Conservation (phyloP, 495 filamentous ascomycete genomes). For the Tuber aestivum region DNA sequence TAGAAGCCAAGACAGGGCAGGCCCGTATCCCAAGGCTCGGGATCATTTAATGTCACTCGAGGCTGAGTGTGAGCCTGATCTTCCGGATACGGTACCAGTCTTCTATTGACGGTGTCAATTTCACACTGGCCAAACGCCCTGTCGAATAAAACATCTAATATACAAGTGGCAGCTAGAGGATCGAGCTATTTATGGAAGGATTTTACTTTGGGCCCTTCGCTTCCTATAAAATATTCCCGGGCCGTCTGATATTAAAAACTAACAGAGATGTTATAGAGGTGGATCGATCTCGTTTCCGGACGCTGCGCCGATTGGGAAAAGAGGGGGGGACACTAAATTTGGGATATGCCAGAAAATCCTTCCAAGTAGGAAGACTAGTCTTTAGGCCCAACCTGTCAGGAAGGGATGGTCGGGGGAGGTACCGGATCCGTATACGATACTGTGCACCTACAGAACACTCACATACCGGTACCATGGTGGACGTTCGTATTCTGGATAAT, state of each 20-base stretch:
- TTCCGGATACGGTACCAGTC: background rate
- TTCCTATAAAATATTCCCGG: background rate
- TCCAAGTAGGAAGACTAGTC: background rate
- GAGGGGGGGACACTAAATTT: background rate
- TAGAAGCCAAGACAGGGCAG: background rate
- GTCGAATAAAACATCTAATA: background rate
- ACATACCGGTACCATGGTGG: background rate
- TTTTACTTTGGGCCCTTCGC: background rate
- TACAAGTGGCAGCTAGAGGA: background rate
- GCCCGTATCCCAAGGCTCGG: background rate
- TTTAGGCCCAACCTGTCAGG: background rate
- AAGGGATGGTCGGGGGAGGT: background rate
- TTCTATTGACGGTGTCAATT: background rate
- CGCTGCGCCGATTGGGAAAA: background rate
- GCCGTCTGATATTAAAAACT: background rate
- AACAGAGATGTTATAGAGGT: no score
- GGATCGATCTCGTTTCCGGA: background rate
- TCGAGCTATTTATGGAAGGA: background rate
- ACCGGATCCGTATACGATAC: background rate
- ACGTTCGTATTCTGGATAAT: background rate
- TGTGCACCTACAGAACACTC: background rate
- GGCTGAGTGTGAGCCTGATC: background rate
- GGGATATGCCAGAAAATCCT: background rate
- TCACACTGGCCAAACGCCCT: background rate
- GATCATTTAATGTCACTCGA: background rate